Evolutionary conservation across 2,329 filamentous ascomycete species (phyloP).

Genomic region (Rhexocercosporidium sp.): DNA sequence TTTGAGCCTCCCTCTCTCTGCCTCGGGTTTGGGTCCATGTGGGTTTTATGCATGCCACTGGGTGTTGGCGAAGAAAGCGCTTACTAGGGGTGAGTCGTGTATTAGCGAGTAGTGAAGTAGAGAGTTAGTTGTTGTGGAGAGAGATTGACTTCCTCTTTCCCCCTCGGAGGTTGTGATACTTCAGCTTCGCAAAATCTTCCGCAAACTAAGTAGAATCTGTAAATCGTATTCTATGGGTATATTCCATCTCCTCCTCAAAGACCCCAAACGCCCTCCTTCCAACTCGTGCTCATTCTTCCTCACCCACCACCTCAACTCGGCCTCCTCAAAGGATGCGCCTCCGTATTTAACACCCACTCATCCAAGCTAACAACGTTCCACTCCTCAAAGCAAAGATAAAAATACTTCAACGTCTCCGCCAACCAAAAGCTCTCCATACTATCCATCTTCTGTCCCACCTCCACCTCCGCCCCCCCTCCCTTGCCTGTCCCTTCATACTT

Average conservation of each 20-base stretch:
- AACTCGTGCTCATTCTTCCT: neutral
- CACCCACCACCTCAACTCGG: constrained; percentile 2
- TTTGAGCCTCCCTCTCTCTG: too few species aligned
- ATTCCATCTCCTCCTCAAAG: neutral
- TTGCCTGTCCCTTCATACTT: constrained; percentile 48
- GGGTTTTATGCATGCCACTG: too few species aligned
- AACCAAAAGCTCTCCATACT: constrained; percentile 67
- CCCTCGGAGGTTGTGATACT: too few species aligned
- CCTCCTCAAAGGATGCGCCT: constrained; percentile 41
- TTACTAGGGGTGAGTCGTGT: too few species aligned
- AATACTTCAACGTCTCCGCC: constrained; percentile 70
- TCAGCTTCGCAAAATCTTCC: neutral
- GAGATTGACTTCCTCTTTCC: too few species aligned
- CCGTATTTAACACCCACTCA: constrained; percentile 57
- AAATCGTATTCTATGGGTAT: constrained; percentile 4
- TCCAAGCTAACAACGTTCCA: constrained; percentile 62
- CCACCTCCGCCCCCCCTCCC: constrained; percentile 5
- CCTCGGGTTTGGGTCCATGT: too few species aligned
- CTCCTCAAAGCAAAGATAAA: constrained; percentile 57
- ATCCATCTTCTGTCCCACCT: constrained; percentile 47
- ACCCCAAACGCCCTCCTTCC: neutral
- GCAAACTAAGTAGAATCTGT: neutral
- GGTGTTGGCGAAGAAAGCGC: too few species aligned
- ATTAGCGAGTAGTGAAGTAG: too few species aligned
- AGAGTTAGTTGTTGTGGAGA: too few species aligned